Evolutionary conservation across 352 stramenopile species (phyloP), one percentile per base, ranked within the genome.

Genomic region (Peronospora belbahrii): DNA sequence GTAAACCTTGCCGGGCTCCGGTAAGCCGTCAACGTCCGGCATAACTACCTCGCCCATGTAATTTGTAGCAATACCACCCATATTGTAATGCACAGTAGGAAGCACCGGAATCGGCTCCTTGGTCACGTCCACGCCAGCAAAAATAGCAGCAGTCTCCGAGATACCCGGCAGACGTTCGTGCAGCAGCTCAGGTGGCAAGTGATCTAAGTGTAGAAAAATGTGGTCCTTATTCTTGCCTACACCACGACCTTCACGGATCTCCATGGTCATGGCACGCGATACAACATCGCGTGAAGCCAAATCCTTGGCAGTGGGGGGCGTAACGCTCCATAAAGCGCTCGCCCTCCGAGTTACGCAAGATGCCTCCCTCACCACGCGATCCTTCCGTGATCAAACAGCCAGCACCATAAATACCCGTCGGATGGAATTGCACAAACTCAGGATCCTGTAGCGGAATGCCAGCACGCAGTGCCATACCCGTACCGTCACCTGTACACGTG

Each of bases 41-140:
- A 83, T 62, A 4, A 92, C 68, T 9, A 98, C 94, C 74, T 98
- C 89, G 33, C 91, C 95, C 56, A 87, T 56, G 59, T 98, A 78
- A 62, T 98, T 98, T 27, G 95, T 98, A 19, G 94, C 88, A 38
- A 98, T 96, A 48, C 95, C 95, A 41, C 95, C 95, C 94, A 98
- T 98, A 66, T 98, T 98, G 78, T 98, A 98, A 70, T 98, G 94
- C 27, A 98, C 94, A 15, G 94, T 98, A 14, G 95, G 95, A 20
- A 98, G 62, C 18, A 98, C 94, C 4, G 95, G 95, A 46, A 98
- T 98, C 11, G 95, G 95, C 66, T 98, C 94, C 73, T 98, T 98
- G 43, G 90, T 98, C 28, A 98, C 95, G 64, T 98, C 95, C 14
- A 98, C 95, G 37, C 94, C 95, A 18, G 94, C 90, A 73, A 98